Percentiles rank a stretch among this genome's conserved stretches.
Evolutionary conservation across 2,329 filamentous ascomycete species (phyloP).

Genomic region (Colletotrichum chlorophyti): DNA sequence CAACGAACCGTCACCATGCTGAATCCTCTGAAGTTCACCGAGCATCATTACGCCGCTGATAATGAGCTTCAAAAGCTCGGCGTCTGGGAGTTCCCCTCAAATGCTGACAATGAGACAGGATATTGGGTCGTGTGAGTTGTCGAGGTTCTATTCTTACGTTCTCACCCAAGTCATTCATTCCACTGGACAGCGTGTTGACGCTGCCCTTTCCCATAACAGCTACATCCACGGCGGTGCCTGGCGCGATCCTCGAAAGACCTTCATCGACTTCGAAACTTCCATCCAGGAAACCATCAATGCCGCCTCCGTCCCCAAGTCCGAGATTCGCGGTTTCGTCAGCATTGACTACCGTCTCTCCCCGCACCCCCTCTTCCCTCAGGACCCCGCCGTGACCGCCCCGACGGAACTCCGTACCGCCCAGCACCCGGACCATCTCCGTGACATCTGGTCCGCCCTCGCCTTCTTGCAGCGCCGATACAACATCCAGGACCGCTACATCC

Average conservation of each 20-base stretch:
- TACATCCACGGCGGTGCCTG: conserved; percentile 70
- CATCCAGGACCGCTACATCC: conserved; percentile 57
- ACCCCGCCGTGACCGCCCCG: conserved; percentile 27
- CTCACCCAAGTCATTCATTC: too few species aligned
- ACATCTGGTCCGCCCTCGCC: conserved; percentile 59
- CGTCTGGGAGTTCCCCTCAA: conserved; percentile 47
- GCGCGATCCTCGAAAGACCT: conserved; percentile 62
- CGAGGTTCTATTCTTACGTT: neutral
- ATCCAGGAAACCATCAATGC: conserved; percentile 49
- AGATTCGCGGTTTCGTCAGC: conserved; percentile 68
- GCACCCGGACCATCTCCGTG: conserved; percentile 66
- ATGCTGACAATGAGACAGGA: conserved; percentile 27
- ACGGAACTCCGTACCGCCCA: conserved; percentile 48
- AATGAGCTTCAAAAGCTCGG: conserved; percentile 52
- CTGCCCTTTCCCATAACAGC: too few species aligned
- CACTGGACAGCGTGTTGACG: too few species aligned
- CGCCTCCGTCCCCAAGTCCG: conserved; percentile 33
- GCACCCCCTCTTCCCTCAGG: conserved; percentile 51
- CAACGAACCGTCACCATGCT: conserved; percentile 18
- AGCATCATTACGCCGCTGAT: conserved; percentile 45
- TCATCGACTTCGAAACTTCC: conserved; percentile 52
- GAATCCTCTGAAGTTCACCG: conserved; percentile 36
- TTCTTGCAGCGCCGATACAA: conserved; percentile 53
- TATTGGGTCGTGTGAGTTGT: conserved; percentile 46
- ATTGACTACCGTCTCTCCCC: conserved; percentile 69